These are phyloP conservation scores for Blastocystis sp. DNA, from an alignment of 352 stramenopile species.

Conservation along the genomic window DNA sequence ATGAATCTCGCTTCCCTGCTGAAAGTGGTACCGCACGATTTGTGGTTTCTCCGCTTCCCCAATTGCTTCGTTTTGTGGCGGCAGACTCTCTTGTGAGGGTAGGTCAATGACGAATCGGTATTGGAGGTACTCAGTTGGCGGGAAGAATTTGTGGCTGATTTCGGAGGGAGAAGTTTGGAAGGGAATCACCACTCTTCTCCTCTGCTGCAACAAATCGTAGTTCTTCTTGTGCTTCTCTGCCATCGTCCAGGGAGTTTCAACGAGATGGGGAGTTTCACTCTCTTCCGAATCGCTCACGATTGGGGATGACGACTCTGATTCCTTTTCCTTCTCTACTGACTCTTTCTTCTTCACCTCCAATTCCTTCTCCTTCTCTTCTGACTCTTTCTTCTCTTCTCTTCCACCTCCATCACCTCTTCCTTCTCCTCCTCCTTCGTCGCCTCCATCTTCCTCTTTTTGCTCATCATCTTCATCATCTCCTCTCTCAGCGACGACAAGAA, in stretches of 20 bases:
- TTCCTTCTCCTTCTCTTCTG: not conserved
- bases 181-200: conserved; percentile 16
- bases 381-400: not conserved
- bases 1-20: not conserved
- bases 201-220: not conserved
- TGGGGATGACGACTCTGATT: no score
- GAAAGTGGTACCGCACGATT: not conserved
- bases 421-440: not conserved
- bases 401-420: not conserved
- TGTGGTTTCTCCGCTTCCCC: not conserved
- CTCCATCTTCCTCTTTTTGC: not conserved
- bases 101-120: conserved; percentile 16
- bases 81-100: not conserved
- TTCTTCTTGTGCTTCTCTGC: not conserved
- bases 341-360: not conserved
- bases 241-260: not conserved
- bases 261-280: no score
- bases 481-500: not conserved
- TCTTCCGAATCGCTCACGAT: no score
- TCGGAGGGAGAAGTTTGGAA: conserved; percentile 6
- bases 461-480: not conserved
- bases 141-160: conserved; percentile 2
- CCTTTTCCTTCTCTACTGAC: no score
- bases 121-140: not conserved
- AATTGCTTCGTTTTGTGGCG: not conserved